Evolutionary conservation across 352 stramenopile species (phyloP).

Genomic region (Phytophthora pseudosyringae): DNA sequence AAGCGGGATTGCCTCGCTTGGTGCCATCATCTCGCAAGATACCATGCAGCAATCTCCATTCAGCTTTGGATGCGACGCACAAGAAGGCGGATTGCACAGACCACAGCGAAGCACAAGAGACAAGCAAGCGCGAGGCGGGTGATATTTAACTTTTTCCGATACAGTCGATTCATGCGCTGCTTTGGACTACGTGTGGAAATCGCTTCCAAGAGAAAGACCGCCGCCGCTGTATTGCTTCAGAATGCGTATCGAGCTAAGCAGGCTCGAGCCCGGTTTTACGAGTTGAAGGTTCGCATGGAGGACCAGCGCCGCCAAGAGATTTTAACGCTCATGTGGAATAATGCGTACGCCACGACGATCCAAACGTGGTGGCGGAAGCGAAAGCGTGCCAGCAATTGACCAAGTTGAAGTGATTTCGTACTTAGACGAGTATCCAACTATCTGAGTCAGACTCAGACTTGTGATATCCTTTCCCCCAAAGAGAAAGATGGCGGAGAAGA

Average conservation of each 20-base stretch:
- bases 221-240: slow-evolving; percentile 55
- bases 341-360: slow-evolving; percentile 74
- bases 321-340: slow-evolving; percentile 69
- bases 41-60: slow-evolving; percentile 62
- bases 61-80: slow-evolving; percentile 58
- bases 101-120: slow-evolving; percentile 19
- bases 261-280: slow-evolving; percentile 61
- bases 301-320: slow-evolving; percentile 56
- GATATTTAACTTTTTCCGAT: slow-evolving; percentile 63
- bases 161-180: slow-evolving; percentile 36
- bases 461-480: neutral
- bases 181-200: slow-evolving; percentile 50
- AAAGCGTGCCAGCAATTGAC: slow-evolving; percentile 2
- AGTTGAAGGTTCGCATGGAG: slow-evolving; percentile 68
- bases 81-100: slow-evolving; percentile 29
- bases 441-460: slow-evolving; percentile 22
- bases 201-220: slow-evolving; percentile 31
- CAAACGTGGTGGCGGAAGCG: slow-evolving; percentile 60
- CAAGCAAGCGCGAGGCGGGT: slow-evolving; percentile 24
- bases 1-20: slow-evolving; percentile 47
- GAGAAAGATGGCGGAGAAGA: slow-evolving; percentile 64
- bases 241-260: slow-evolving; percentile 67
- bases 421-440: slow-evolving; percentile 23
- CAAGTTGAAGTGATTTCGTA: slow-evolving; percentile 23
- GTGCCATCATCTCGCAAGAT: slow-evolving; percentile 49